A percentile compares a stretch with the other conserved stretches of the same genome.
Evolutionary conservation across 2,329 filamentous ascomycete species (phyloP).

Genomic region (Xylaria multiplex): DNA sequence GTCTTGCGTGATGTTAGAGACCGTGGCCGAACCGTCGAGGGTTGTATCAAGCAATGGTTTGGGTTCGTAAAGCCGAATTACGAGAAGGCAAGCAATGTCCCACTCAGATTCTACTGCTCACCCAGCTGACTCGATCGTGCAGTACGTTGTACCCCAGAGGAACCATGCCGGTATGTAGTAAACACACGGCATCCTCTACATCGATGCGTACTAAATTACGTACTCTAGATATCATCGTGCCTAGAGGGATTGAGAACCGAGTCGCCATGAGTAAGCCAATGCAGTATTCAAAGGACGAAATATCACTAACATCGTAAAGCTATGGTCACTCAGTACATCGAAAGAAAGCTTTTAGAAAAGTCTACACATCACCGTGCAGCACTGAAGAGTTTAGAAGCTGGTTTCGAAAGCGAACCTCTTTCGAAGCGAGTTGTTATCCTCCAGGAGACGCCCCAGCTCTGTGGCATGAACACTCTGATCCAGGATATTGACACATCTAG

Average conservation of each 20-base stretch:
- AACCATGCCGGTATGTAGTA: constrained; percentile 75
- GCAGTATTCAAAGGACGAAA: constrained; percentile 1
- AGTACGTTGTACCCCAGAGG: constrained; percentile 90
- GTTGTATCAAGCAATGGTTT: constrained; percentile 99
- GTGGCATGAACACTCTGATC: constrained; percentile 90
- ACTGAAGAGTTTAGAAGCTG: constrained; percentile 77
- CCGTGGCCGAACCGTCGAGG: constrained; percentile 89
- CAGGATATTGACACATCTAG: constrained; percentile 80
- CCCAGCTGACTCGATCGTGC: constrained; percentile 34
- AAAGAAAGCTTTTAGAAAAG: constrained; percentile 86
- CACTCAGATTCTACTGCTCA: background rate
- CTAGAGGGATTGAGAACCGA: constrained; percentile 91
- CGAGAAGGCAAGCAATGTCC: constrained; percentile 66
- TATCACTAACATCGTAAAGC: constrained; percentile 56
- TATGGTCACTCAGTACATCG: constrained; percentile 94
- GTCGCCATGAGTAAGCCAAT: constrained; percentile 79
- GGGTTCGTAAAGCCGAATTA: constrained; percentile 96
- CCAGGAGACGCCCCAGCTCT: constrained; percentile 80
- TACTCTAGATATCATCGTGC: constrained; percentile 83
- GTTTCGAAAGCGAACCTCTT: constrained; percentile 75
- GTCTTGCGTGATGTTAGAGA: constrained; percentile 89
- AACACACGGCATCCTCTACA: background rate
- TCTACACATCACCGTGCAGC: constrained; percentile 84
- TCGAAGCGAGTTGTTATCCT: constrained; percentile 80
- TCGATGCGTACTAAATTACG: constrained; percentile 34